phyloP scores from a whole-genome alignment of 352 stramenopile genomes.

The Phytophthora hybrid region DNA sequence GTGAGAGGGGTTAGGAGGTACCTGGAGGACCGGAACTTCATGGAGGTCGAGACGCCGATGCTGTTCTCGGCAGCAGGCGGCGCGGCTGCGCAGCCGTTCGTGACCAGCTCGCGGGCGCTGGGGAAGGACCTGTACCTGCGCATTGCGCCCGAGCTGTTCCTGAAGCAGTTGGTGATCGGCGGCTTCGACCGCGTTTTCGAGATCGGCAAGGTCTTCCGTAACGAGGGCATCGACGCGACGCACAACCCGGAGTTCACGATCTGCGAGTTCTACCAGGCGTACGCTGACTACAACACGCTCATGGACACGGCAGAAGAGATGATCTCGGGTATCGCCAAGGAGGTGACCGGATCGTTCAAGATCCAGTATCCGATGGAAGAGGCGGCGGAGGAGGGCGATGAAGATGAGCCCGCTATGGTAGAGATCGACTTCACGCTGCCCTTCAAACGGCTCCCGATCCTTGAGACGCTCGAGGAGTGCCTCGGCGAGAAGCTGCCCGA shows the following conservation, averaged over 20 bases:
- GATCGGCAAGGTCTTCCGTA: conserved; percentile 98
- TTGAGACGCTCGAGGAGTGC: conserved; percentile 95
- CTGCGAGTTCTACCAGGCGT: conserved; percentile 99
- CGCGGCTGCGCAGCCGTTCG: conserved; percentile 97
- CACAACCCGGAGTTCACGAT: conserved; percentile 99
- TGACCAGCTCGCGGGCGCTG: conserved; percentile 98
- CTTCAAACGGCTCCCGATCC: conserved; percentile 97
- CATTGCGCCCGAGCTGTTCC: conserved; percentile 98
- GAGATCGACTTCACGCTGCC: conserved; percentile 99
- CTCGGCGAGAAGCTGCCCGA: conserved; percentile 78
- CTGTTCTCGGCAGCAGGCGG: conserved; percentile 98
- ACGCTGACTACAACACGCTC: conserved; percentile 99
- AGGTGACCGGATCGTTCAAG: conserved; percentile 96
- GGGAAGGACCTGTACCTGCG: conserved; percentile 96
- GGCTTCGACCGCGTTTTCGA: conserved; percentile 99
- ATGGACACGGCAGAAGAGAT: conserved; percentile 99
- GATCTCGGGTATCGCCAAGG: conserved; percentile 97
- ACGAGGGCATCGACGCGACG: conserved; percentile 97
- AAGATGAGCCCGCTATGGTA: conserved; percentile 48
- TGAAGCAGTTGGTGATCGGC: conserved; percentile 96
- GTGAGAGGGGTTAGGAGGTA: conserved; percentile 69
- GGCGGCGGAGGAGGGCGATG: neutral
- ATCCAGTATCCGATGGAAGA: conserved; percentile 95
- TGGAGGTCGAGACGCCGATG: conserved; percentile 98
- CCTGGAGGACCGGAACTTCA: conserved; percentile 78